Percentiles rank a stretch among this genome's conserved stretches.
phyloP scores from a whole-genome alignment of 1,139 yeast species.

The Yamadazyma mexicana region DNA sequence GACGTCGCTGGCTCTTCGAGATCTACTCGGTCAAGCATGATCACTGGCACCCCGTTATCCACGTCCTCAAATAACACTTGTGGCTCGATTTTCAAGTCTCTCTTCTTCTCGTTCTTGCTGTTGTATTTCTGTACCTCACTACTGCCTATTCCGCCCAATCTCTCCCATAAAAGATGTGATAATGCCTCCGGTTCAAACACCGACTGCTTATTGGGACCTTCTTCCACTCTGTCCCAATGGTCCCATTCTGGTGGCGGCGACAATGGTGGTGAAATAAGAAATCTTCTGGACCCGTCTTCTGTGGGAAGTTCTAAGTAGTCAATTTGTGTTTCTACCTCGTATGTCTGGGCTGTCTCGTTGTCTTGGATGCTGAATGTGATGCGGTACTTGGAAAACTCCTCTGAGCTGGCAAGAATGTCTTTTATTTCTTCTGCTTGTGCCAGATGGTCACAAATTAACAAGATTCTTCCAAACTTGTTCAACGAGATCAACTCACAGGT shows the following conservation, averaged over 20 bases:
- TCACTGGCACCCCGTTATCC: slow-evolving; percentile 38
- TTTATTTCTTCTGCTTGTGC: slow-evolving; percentile 24
- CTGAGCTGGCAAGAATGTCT: slow-evolving; percentile 16
- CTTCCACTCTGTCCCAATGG: slow-evolving; percentile 45
- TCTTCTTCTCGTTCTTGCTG: slow-evolving; percentile 16
- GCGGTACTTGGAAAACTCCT: slow-evolving; percentile 18
- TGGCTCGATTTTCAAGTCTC: slow-evolving; percentile 26
- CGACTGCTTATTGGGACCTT: slow-evolving; percentile 39
- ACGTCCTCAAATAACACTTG: slow-evolving; percentile 41
- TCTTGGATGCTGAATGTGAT: slow-evolving; percentile 38
- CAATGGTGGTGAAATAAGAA: slow-evolving; percentile 49
- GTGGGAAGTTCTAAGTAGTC: slow-evolving; percentile 45
- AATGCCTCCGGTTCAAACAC: slow-evolving; percentile 42
- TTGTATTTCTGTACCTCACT: slow-evolving; percentile 32
- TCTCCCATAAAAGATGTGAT: slow-evolving; percentile 46
- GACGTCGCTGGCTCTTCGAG: slow-evolving; percentile 3
- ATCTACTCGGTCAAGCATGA: slow-evolving; percentile 29
- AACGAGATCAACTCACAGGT: slow-evolving; percentile 38
- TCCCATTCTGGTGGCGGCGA: slow-evolving; percentile 52
- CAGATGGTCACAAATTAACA: slow-evolving; percentile 32
- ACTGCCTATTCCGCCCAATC: slow-evolving; percentile 43
- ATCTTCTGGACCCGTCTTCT: slow-evolving; percentile 39
- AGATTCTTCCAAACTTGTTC: slow-evolving; percentile 33
- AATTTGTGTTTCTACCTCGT: slow-evolving; percentile 13
- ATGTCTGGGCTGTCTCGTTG: slow-evolving; percentile 22